These are phyloP conservation scores for Ophiostoma ulmi DNA, from an alignment of 2,329 filamentous ascomycete species.

Conservation along the genomic window DNA sequence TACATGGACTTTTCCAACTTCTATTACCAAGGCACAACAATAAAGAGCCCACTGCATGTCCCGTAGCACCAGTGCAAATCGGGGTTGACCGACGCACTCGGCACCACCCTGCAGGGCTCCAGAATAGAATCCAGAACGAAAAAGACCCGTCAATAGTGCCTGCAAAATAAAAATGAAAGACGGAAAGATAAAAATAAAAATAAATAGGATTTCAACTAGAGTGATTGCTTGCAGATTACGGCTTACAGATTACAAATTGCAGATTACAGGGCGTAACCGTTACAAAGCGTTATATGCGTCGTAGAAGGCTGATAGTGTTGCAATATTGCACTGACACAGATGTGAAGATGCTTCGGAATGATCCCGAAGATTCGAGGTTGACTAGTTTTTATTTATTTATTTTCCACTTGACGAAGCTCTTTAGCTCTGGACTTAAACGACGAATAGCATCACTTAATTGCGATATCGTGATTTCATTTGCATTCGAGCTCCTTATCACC, in stretches of 20 bases:
- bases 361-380: neutral
- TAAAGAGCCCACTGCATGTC: neutral
- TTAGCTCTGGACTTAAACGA: neutral
- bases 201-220: neutral
- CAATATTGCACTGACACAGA: neutral
- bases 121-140: neutral
- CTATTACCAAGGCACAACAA: neutral
- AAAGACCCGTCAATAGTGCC: neutral
- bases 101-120: neutral
- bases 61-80: neutral
- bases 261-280: neutral
- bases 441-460: neutral
- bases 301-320: too few species aligned
- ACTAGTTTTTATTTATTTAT: neutral
- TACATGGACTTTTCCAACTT: conserved; percentile 6
- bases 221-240: neutral
- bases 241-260: neutral
- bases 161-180: neutral
- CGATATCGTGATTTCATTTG: neutral
- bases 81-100: neutral
- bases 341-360: neutral
- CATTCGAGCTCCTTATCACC: neutral
- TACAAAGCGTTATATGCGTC: neutral
- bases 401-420: neutral
- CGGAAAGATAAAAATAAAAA: neutral